Conservation (phyloP, 139 green algal genomes). For the Pedinophyceae sp. region DNA sequence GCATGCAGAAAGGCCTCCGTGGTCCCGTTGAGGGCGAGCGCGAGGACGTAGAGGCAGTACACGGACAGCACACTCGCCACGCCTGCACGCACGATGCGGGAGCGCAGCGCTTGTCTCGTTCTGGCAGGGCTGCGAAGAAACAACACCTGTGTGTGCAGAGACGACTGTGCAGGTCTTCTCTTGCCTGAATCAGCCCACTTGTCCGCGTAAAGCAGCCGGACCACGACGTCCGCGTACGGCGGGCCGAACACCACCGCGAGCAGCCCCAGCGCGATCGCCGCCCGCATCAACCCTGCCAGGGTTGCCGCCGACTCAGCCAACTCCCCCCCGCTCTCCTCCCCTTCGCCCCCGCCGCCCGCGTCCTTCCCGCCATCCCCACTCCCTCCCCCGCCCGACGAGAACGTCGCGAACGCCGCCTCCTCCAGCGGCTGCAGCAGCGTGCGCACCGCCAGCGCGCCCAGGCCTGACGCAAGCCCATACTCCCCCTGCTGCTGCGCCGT, state of each 20-base stretch:
- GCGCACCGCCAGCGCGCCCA: slow-evolving; percentile 68
- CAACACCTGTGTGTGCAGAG: not conserved
- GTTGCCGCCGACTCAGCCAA: slow-evolving; percentile 17
- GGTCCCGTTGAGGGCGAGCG: slow-evolving; percentile 58
- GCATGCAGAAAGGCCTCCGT: slow-evolving; percentile 72
- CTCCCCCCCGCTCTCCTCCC: not conserved
- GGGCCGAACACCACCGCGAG: slow-evolving; percentile 55
- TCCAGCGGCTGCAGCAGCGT: slow-evolving; percentile 73
- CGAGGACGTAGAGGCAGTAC: slow-evolving; percentile 62
- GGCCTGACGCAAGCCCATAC: slow-evolving; percentile 66
- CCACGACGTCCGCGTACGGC: slow-evolving; percentile 39
- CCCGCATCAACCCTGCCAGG: slow-evolving; percentile 33
- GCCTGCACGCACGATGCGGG: too few species aligned
- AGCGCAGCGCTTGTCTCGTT: slow-evolving; percentile 42
- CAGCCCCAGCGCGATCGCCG: slow-evolving; percentile 35
- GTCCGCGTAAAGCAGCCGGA: slow-evolving; percentile 65
- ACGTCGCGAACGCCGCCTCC: slow-evolving; percentile 69
- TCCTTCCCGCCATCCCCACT: not conserved
- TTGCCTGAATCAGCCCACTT: not conserved
- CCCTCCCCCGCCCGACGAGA: slow-evolving; percentile 29
- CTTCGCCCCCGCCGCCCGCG: not conserved
- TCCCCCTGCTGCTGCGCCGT: slow-evolving; percentile 39
- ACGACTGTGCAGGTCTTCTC: not conserved
- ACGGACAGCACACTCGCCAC: slow-evolving; percentile 45
- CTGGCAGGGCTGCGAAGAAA: not conserved